Evolutionary conservation across 2,329 filamentous ascomycete genomes (phyloP).

Genomic region (Dothideomycetes sp.): DNA sequence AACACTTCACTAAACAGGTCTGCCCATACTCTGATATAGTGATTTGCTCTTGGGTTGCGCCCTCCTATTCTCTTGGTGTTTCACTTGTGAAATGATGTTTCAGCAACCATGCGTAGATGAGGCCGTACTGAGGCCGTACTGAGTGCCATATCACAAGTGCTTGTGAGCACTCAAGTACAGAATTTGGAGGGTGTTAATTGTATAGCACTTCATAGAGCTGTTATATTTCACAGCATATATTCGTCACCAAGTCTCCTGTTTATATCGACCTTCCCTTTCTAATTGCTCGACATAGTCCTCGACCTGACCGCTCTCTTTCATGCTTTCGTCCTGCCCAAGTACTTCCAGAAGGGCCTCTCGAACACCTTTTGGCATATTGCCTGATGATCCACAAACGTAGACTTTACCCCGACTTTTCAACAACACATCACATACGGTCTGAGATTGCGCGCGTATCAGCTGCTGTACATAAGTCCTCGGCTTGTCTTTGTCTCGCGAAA

Average conservation of each 20-base stretch:
- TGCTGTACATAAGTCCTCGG: conserved; percentile 61
- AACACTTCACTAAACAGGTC: too few species aligned
- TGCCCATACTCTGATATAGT: too few species aligned
- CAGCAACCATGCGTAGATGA: too few species aligned
- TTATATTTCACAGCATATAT: too few species aligned
- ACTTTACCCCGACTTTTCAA: conserved; percentile 41
- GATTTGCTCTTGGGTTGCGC: too few species aligned
- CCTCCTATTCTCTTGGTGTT: too few species aligned
- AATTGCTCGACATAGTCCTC: conserved; percentile 45
- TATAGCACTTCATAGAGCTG: too few species aligned
- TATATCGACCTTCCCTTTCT: conserved; percentile 53
- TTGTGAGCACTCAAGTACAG: too few species aligned
- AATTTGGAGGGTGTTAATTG: too few species aligned
- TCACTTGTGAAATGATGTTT: too few species aligned
- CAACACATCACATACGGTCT: conserved; percentile 41
- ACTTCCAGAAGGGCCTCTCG: conserved; percentile 54
- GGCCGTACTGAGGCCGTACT: too few species aligned
- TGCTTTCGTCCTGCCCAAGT: conserved; percentile 23
- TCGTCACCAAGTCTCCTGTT: conserved; percentile 63
- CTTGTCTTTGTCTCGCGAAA: conserved; percentile 56
- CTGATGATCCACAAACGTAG: conserved; percentile 51
- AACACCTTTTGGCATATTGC: conserved; percentile 61
- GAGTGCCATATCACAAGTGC: too few species aligned
- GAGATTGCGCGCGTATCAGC: conserved; percentile 40
- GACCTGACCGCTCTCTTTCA: conserved; percentile 22